Base-by-base conservation (phyloP, 1,284 basidiomycete genomes). In the Ustilago nuda region DNA sequence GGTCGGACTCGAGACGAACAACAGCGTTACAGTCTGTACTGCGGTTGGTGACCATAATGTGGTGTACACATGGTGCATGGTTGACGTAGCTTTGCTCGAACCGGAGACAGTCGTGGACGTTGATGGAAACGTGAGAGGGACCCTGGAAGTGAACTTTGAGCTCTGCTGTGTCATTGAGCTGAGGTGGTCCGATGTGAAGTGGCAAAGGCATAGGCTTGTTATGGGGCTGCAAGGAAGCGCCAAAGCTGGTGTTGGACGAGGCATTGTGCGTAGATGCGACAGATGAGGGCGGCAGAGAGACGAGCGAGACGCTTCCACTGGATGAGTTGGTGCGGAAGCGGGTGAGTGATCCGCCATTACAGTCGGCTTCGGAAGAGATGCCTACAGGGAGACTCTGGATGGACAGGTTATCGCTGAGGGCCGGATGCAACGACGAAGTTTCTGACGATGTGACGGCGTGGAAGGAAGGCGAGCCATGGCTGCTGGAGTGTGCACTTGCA, bases 71-170 rank as follows among this genome's bases (percentile, higher is more conserved):
- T 30, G 81, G 81, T 6, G 81, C 81, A 52, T 82, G 81, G 56
- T 83, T 83, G 73, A 81, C 58, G 69, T 83, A 83, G 56, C 78
- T 67, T 13, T 72, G 60, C 12, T 80, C 78, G 56, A 77, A 77
- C 58, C 71, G 66, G 2, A 77, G 52, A 23, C 71, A 70, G 30
- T 77, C 67, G 7, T 59, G 55, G 12, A 70, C 48, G 36, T 72
- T 73, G 61, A 77, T 39, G 7, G 75, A 71, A 46, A 77, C 48
- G 54, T 56, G 57, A 4, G 54, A 58, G 15, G 75, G 75, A 30
- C 75, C 75, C 46, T 71, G 65, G 1, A 65, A 71, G 1, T 64
- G 57, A 1, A 76, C 68, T 53, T 37, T 59, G 48, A 76, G 59
- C 33, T 72, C 68, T 19, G 50, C 48, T 3, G 61, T 68, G 48